Evolutionary conservation across 2,329 filamentous ascomycete species (phyloP).

Genomic region (Colletotrichum melonis): DNA sequence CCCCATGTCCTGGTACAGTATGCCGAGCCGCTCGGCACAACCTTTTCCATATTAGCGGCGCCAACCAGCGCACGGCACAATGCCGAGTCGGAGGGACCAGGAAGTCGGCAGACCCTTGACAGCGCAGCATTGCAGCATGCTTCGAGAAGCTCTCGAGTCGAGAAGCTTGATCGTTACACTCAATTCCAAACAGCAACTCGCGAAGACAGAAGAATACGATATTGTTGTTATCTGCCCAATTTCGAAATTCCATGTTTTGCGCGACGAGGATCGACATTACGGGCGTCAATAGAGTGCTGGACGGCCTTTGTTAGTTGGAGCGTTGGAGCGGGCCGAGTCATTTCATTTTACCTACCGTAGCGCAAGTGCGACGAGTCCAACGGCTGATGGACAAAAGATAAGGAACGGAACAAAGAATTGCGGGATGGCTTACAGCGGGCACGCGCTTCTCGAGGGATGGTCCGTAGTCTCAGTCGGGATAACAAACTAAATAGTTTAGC

Average conservation of each 20-base stretch:
- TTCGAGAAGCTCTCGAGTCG: not conserved
- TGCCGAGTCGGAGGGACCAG: constrained; percentile 10
- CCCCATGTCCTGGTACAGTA: not conserved
- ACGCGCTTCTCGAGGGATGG: not conserved
- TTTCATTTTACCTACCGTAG: too few species aligned
- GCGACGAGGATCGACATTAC: not conserved
- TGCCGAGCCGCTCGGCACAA: constrained; percentile 13
- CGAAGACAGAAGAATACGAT: not conserved
- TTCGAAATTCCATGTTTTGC: not conserved
- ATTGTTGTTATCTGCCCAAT: not conserved
- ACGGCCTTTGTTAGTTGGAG: not conserved
- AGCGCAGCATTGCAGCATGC: not conserved
- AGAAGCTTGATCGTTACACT: too few species aligned
- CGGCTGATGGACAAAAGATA: not conserved
- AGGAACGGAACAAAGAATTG: too few species aligned
- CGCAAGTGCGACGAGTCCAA: too few species aligned
- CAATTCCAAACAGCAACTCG: not conserved
- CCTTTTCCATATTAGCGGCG: not conserved
- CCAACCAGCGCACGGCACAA: constrained; percentile 18
- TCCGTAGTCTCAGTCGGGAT: not conserved
- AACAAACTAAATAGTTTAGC: not conserved
- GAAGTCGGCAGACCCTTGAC: not conserved
- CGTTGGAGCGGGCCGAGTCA: not conserved
- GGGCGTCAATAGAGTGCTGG: not conserved
- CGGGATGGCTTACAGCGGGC: not conserved